A percentile compares a stretch with the other conserved stretches of the same genome.
phyloP scores from a whole-genome alignment of 331 rosid species.

The Spiraea crenata region DNA sequence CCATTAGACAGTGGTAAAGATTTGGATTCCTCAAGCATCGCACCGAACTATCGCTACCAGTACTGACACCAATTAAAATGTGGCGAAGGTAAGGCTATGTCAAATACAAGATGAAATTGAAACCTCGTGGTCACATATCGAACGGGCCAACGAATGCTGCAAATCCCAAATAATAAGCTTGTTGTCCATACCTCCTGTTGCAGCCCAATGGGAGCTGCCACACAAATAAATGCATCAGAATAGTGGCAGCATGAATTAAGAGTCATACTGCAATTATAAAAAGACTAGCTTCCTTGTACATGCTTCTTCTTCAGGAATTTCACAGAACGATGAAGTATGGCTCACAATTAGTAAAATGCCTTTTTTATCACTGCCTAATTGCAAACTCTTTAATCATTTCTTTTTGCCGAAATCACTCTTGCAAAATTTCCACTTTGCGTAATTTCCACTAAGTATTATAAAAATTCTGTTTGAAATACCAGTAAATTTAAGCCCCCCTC shows the following conservation, averaged over 20 bases:
- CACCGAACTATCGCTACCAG: not conserved
- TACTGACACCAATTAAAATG: not conserved
- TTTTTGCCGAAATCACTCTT: too few species aligned
- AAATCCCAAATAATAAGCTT: conserved; percentile 80
- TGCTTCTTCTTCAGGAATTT: not conserved
- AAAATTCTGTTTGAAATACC: not conserved
- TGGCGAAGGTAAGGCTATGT: not conserved
- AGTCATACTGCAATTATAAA: not conserved
- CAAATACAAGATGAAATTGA: conserved; percentile 14
- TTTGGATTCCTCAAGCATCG: not conserved
- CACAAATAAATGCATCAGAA: conserved; percentile 20
- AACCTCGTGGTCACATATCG: conserved; percentile 78
- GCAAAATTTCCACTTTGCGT: not conserved
- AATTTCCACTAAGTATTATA: too few species aligned
- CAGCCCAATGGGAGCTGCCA: conserved; percentile 70
- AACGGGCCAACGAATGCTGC: conserved; percentile 61
- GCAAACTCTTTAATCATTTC: not conserved
- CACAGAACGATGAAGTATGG: not conserved
- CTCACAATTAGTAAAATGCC: not conserved
- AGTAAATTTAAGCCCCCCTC: not conserved
- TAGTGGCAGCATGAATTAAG: not conserved
- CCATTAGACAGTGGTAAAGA: conserved; percentile 19
- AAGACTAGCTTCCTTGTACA: not conserved
- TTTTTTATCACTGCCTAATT: not conserved
- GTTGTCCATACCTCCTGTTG: conserved; percentile 75